Evolutionary conservation across 495 filamentous ascomycete species (phyloP).

Genomic region (Hypomontagnella monticulosa): DNA sequence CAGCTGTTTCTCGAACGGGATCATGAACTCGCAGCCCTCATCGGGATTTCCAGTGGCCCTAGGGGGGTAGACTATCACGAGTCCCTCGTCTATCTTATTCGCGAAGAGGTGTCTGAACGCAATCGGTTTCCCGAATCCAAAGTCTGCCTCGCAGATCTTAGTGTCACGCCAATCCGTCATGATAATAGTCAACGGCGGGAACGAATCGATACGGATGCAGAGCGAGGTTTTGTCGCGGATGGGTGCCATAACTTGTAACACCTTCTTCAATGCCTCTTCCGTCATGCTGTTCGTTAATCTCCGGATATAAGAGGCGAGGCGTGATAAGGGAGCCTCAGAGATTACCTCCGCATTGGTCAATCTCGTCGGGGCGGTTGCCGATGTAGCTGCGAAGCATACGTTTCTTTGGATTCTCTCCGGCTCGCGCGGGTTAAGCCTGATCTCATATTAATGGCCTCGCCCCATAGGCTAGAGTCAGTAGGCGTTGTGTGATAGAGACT

Average conservation of each 20-base stretch:
- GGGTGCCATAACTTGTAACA: constrained; percentile 46
- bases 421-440: constrained; percentile 46
- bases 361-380: constrained; percentile 26
- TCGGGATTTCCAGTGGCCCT: constrained; percentile 39
- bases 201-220: constrained; percentile 43
- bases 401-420: constrained; percentile 50
- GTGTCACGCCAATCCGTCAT: constrained; percentile 49
- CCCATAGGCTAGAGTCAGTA: constrained; percentile 21
- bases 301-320: constrained; percentile 53
- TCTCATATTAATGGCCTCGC: constrained; percentile 55
- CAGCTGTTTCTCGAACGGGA: constrained; percentile 52
- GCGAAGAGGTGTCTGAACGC: constrained; percentile 45
- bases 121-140: constrained; percentile 44
- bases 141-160: constrained; percentile 39
- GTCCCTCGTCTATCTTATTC: constrained; percentile 41
- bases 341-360: constrained; percentile 48
- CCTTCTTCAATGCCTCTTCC: constrained; percentile 46
- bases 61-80: constrained; percentile 46
- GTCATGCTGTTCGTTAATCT: constrained; percentile 50
- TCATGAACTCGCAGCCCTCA: constrained; percentile 56
- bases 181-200: constrained; percentile 42
- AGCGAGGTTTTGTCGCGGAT: constrained; percentile 50
- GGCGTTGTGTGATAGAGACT: too few relatives aligned
- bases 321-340: constrained; percentile 48
- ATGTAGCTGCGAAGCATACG: constrained; percentile 46